Evolutionary conservation across 1,284 basidiomycete species (phyloP).

Genomic region (Austroboletus niveus): DNA sequence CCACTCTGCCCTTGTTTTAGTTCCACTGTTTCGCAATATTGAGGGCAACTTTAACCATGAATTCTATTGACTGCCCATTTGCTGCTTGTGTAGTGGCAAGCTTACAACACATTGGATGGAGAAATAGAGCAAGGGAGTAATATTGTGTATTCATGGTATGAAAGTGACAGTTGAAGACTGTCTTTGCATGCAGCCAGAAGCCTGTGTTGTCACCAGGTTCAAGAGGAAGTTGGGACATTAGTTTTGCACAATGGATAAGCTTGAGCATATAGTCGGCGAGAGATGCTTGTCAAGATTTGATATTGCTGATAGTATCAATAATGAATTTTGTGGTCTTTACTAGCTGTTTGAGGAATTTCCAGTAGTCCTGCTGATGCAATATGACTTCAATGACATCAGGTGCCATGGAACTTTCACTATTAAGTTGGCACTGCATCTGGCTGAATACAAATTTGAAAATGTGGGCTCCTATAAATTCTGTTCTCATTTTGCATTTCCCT

Average conservation of each 20-base stretch:
- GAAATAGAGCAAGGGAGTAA: neutral
- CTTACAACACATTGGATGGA: neutral
- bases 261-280: neutral
- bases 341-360: neutral
- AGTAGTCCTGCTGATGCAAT: neutral
- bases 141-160: neutral
- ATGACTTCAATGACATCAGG: neutral
- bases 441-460: neutral
- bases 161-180: neutral
- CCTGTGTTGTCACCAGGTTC: neutral
- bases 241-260: neutral
- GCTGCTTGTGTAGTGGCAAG: neutral
- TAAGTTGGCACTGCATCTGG: neutral
- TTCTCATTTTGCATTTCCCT: too few relatives aligned
- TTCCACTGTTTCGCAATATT: neutral
- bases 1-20: neutral
- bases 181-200: neutral
- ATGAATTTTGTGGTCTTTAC: neutral
- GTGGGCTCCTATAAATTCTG: neutral
- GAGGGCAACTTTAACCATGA: neutral
- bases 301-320: neutral
- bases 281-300: neutral
- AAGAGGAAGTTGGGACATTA: neutral
- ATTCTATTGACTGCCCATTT: neutral
- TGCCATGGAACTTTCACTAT: neutral